Evolutionary conservation across 2,329 filamentous ascomycete species (phyloP), one percentile per base, ranked within the genome.

Genomic region (Paracorniculantispora psalliotae): DNA sequence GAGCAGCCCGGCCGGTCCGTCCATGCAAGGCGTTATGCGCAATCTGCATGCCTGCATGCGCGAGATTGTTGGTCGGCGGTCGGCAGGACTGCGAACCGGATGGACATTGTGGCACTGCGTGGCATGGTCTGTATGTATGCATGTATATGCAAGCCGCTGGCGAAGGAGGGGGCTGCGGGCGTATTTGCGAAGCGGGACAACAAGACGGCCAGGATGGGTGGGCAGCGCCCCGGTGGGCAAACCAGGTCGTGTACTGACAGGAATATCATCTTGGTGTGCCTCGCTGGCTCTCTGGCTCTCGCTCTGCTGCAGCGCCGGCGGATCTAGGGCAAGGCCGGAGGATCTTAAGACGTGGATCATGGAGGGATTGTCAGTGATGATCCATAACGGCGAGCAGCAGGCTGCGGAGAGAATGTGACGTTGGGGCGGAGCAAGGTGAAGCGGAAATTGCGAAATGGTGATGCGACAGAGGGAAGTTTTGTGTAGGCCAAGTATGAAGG

Each of bases 101-200:
- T 15, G 35, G 17, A 15, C 23, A 30, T 25, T 28, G 54, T 33
- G 33, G 21, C 19, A 15, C 41, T 46, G 52, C 52, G n/a, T n/a
- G n/a, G n/a, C n/a, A n/a, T n/a, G n/a, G n/a, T n/a, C n/a, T n/a
- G n/a, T n/a, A n/a, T n/a, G n/a, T n/a, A n/a, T 33, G 37, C 28
- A 44, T 43, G 52, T 39, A 46, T 33, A 33, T 33, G 30, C 26
- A 33, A 35, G 39, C 52, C 39, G 44, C 26, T 19, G 39, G 41
- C 52, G 41, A 46, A 46, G 52, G 44, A n/a, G n/a, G n/a, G n/a
- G n/a, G n/a, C n/a, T n/a, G n/a, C n/a, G n/a, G n/a, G n/a, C n/a
- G n/a, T n/a, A n/a, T n/a, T 26, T 55, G 52, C 41, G 52, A 54
- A 19, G 33, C 33, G 51, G 44, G 51, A 54, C 39, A 54, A 37